A percentile compares a stretch with the other conserved stretches of the same genome.
Conservation (phyloP, 352 stramenopile genomes). For the Phytophthora brassicae region DNA sequence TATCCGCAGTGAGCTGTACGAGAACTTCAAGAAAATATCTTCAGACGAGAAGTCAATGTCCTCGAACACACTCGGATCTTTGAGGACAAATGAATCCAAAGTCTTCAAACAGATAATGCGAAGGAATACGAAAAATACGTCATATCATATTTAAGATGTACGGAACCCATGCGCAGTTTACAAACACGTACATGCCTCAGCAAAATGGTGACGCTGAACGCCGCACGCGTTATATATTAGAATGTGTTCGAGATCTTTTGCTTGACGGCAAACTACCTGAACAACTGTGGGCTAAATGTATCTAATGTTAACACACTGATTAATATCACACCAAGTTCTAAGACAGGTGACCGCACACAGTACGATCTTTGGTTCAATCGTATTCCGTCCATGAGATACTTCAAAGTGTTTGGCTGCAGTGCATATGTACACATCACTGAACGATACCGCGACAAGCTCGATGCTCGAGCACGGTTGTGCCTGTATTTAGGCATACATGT, state of each 20-base stretch:
- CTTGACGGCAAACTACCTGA: slow-evolving; percentile 9
- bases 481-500: slow-evolving; percentile 5
- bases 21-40: slow-evolving; percentile 8
- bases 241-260: not conserved
- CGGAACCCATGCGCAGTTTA: slow-evolving; percentile 16
- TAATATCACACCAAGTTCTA: slow-evolving; percentile 6
- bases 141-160: not conserved
- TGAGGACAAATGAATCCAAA: not conserved
- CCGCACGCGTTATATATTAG: not conserved
- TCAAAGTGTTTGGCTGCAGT: slow-evolving; percentile 8
- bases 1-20: slow-evolving; percentile 13
- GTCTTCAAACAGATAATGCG: not conserved
- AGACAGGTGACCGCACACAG: not conserved
- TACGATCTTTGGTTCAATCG: slow-evolving; percentile 6
- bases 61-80: not conserved
- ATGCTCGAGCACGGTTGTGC: slow-evolving; percentile 2
- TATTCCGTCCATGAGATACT: not conserved
- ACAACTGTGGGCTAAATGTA: slow-evolving; percentile 5
- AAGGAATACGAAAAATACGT: slow-evolving; percentile 14
- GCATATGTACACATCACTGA: slow-evolving; percentile 5
- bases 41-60: not conserved
- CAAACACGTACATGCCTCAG: slow-evolving; percentile 7
- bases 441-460: slow-evolving; percentile 2
- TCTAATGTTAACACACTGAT: slow-evolving; percentile 16
- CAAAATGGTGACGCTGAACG: slow-evolving; percentile 10